Conservation (phyloP, 768 basidiomycete genomes). For the Termitomyces sp. region DNA sequence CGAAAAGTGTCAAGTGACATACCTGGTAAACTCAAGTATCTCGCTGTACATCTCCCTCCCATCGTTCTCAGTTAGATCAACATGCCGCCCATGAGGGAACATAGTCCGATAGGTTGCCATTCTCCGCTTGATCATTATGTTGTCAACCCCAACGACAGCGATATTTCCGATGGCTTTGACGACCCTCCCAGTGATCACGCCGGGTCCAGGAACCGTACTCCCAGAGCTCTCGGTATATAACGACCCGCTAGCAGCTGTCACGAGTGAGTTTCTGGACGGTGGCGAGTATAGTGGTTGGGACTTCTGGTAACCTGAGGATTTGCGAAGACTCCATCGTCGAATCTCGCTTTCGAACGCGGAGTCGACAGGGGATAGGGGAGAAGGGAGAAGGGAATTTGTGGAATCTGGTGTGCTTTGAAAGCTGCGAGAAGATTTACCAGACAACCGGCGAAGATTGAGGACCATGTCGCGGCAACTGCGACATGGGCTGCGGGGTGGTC, state of each 20-base stretch:
- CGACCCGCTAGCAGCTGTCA: background rate
- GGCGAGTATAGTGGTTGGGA: background rate
- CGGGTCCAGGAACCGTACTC: conserved; percentile 8
- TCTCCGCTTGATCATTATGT: conserved; percentile 4
- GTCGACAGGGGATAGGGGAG: background rate
- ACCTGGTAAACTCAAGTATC: conserved; percentile 11
- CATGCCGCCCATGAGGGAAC: conserved; percentile 7
- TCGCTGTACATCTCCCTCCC: conserved; percentile 9
- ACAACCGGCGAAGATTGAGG: conserved; percentile 7
- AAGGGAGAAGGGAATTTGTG: background rate
- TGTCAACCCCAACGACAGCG: conserved; percentile 10
- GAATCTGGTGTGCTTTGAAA: background rate
- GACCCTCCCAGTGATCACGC: conserved; percentile 7
- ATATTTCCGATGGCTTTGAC: conserved; percentile 11
- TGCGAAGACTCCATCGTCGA: conserved; percentile 5
- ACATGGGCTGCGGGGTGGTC: background rate
- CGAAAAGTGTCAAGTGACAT: background rate
- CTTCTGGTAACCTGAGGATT: background rate
- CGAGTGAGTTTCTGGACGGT: background rate
- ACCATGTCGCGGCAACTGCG: background rate
- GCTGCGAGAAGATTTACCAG: background rate
- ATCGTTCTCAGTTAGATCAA: conserved; percentile 4
- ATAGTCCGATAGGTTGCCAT: conserved; percentile 9
- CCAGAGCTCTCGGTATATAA: conserved; percentile 6
- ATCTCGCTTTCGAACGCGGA: background rate